Conservation (phyloP, 2,329 filamentous ascomycete genomes). For the Pseudofabraea citricarpa region DNA sequence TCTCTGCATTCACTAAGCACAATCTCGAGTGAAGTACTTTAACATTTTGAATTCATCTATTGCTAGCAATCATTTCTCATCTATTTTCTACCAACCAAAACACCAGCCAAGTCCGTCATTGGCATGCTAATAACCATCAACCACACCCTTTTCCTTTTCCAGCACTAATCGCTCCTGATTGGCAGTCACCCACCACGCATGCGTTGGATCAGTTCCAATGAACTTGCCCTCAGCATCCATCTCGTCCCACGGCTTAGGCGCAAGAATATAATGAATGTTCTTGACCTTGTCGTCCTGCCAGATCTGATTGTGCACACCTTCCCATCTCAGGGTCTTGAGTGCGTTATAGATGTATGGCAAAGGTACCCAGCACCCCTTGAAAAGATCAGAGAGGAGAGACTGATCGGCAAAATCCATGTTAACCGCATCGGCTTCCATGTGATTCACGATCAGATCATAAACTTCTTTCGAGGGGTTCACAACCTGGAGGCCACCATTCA, state of each 20-base stretch:
- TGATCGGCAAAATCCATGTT: constrained; percentile 57
- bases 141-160: constrained; percentile 28
- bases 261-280: constrained; percentile 58
- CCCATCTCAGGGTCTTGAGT: constrained; percentile 53
- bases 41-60: neutral
- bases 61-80: too few relatives aligned
- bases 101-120: constrained; percentile 1
- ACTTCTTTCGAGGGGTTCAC: constrained; percentile 44
- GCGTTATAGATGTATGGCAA: constrained; percentile 59
- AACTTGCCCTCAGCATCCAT: constrained; percentile 38
- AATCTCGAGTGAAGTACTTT: neutral
- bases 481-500: constrained; percentile 54
- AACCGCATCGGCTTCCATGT: constrained; percentile 42
- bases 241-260: constrained; percentile 58
- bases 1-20: too few relatives aligned
- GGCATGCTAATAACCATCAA: constrained; percentile 23
- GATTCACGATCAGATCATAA: constrained; percentile 45
- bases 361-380: constrained; percentile 49
- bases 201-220: constrained; percentile 37
- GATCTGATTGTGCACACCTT: constrained; percentile 47
- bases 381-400: constrained; percentile 50
- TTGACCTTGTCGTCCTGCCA: constrained; percentile 55
- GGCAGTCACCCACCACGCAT: constrained; percentile 51
- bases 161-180: constrained; percentile 35
- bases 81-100: too few relatives aligned